Evolutionary conservation across 2,329 filamentous ascomycete genomes (phyloP), one percentile per base, ranked within the genome.

Genomic region (Zasmidium cellare): DNA sequence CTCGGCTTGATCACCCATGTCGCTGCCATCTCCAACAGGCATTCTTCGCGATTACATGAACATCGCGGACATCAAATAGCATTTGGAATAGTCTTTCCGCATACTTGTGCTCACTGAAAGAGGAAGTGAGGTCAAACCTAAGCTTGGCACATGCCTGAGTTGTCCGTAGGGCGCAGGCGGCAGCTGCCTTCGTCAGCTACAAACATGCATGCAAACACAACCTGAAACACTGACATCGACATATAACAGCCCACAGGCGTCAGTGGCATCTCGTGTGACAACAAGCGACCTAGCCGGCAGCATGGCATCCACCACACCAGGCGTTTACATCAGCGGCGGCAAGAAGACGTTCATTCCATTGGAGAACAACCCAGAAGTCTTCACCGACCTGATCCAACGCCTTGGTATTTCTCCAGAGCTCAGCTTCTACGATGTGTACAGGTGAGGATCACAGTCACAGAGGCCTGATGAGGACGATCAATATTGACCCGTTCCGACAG

Each of bases 311-410:
- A 56, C 49, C 44, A 62, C 59, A 9, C 65, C 58, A 9, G 69
- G 67, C 53, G 68, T 70, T 35, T 60, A 62, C 55, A 59, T 68
- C 56, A 56, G 56, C 23, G 14, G 52, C 14, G 69, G 69, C 64
- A 70, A 66, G 41, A 71, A 72, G 61, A 64, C 56, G 25, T 71
- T 72, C 60, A 64, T 69, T 45, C 66, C 63, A 5, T 62, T 69
- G 71, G 81, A 85, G 61, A 84, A 84, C 72, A 84, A 84, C 64
- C 82, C 83, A 3, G 73, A 77, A 45, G 80, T 84, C 16, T 79
- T 84, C 71, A 78, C 76, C 46, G 70, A 75, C 45, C 77, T 85
- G 22, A 76, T 79, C 35, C 72, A 75, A 56, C 71, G 74, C n/a
- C 76, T 85, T 1, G 80, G 80, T 14, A 69, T 84, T 28, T 76